Evolutionary conservation across 129 eudicot genomes (phyloP).

Genomic region (Centaurea solstitialis): DNA sequence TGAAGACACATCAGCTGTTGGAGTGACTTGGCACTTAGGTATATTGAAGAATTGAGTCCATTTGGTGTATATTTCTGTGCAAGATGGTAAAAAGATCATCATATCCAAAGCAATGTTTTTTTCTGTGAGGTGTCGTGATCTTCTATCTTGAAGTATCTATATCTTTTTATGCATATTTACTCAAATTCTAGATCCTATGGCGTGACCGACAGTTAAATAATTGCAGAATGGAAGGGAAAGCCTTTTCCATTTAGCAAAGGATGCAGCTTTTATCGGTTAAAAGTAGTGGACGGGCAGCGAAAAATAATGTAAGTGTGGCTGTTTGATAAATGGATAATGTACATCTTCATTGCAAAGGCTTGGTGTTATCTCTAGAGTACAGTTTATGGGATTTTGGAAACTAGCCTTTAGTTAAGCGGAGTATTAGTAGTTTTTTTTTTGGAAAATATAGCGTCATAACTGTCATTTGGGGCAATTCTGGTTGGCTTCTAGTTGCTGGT

Average conservation of each 20-base stretch:
- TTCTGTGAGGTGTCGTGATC: conserved; percentile 13
- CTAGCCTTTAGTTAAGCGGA: too few species aligned
- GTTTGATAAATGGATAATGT: neutral
- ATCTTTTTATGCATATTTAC: neutral
- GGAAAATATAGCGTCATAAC: too few species aligned
- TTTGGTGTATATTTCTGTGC: neutral
- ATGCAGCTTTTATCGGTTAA: conserved; percentile 90
- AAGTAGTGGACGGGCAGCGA: conserved; percentile 60
- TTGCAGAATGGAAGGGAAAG: conserved; percentile 87
- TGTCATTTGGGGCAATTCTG: conserved; percentile 1
- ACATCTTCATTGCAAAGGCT: too few species aligned
- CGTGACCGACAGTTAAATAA: conserved; percentile 5
- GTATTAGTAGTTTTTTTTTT: too few species aligned
- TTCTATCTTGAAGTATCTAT: neutral
- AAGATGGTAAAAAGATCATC: neutral
- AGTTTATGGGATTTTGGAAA: too few species aligned
- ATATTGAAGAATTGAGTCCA: conserved; percentile 5
- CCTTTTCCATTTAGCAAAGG: conserved; percentile 98
- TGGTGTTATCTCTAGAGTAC: too few species aligned
- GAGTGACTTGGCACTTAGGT: conserved; percentile 97
- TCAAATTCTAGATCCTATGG: too few species aligned
- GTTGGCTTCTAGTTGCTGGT: neutral
- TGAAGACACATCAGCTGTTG: conserved; percentile 84
- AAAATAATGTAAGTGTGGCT: conserved; percentile 62
- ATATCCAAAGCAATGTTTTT: neutral